These are phyloP conservation scores for Podospora anserina DNA, from an alignment of 495 filamentous ascomycete genomes.

Conservation along the genomic window DNA sequence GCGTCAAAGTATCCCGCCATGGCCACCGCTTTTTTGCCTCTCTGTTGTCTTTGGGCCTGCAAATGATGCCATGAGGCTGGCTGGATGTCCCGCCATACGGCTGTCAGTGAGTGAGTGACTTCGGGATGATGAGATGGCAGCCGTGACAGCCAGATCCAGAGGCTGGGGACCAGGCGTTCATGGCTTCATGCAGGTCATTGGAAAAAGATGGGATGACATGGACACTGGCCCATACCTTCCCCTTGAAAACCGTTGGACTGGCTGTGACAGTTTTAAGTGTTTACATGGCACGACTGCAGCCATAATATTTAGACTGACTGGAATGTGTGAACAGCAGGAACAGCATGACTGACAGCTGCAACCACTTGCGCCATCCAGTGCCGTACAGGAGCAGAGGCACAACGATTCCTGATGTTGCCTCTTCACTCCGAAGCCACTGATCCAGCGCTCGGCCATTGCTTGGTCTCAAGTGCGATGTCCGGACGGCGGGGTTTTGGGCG, in stretches of 20 bases:
- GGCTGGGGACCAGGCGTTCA: neutral
- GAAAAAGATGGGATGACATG: constrained; percentile 1
- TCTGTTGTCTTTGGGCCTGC: neutral
- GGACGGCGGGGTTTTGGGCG: neutral
- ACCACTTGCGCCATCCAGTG: constrained; percentile 1
- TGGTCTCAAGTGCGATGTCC: constrained; percentile 5
- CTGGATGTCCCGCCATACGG: neutral
- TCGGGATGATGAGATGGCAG: neutral
- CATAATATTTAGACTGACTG: neutral
- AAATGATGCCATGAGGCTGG: too few species aligned
- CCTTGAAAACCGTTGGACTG: neutral
- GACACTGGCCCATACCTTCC: neutral
- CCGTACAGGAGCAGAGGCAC: neutral
- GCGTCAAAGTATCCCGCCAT: neutral
- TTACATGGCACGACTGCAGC: constrained; percentile 10
- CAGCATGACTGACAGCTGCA: neutral
- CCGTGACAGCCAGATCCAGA: neutral
- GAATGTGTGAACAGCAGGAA: neutral
- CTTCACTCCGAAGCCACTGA: constrained; percentile 4
- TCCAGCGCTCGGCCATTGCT: constrained; percentile 6
- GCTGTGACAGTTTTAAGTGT: neutral
- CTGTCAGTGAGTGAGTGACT: neutral
- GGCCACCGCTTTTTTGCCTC: neutral
- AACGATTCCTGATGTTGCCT: neutral
- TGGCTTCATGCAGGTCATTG: neutral